Evolutionary conservation across 1,284 basidiomycete genomes (phyloP).

Genomic region (Trichosporon sp.): DNA sequence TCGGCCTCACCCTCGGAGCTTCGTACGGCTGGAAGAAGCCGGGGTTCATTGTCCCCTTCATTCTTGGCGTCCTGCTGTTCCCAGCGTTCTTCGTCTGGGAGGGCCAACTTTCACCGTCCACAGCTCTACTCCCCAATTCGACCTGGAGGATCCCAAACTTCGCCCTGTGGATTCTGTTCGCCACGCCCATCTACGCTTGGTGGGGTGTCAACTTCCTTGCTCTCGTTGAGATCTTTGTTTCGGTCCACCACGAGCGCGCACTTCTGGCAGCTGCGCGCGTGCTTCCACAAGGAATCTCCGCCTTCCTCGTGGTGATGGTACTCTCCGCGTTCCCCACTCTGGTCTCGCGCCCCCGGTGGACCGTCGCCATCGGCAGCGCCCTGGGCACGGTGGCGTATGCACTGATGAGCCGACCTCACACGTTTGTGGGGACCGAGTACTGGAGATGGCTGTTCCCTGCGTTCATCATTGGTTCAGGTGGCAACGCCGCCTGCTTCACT

Average conservation of each 20-base stretch:
- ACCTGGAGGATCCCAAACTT: conserved; percentile 46
- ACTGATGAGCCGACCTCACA: conserved; percentile 21
- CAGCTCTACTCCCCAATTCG: conserved; percentile 38
- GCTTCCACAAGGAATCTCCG: conserved; percentile 31
- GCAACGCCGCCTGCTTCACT: conserved; percentile 25
- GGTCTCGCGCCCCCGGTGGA: conserved; percentile 26
- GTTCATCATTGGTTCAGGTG: conserved; percentile 32
- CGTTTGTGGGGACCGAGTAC: conserved; percentile 28
- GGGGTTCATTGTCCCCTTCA: conserved; percentile 45
- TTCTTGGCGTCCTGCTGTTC: conserved; percentile 36
- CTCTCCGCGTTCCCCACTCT: conserved; percentile 20
- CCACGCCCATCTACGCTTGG: conserved; percentile 38
- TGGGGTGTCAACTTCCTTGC: conserved; percentile 31
- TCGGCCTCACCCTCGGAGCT: conserved; percentile 44
- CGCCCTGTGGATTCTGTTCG: conserved; percentile 35
- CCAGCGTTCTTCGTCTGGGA: conserved; percentile 39
- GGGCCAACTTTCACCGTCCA: conserved; percentile 23
- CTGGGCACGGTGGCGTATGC: conserved; percentile 26
- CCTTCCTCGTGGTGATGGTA: conserved; percentile 13
- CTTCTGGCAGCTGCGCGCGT: conserved; percentile 33
- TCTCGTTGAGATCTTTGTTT: conserved; percentile 25
- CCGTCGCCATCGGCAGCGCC: conserved; percentile 25
- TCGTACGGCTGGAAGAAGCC: conserved; percentile 40
- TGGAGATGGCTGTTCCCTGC: conserved; percentile 42
- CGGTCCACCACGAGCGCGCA: conserved; percentile 19